phyloP scores from a whole-genome alignment of 495 filamentous ascomycete species.

The Aspergillus sclerotiicarbonarius region DNA sequence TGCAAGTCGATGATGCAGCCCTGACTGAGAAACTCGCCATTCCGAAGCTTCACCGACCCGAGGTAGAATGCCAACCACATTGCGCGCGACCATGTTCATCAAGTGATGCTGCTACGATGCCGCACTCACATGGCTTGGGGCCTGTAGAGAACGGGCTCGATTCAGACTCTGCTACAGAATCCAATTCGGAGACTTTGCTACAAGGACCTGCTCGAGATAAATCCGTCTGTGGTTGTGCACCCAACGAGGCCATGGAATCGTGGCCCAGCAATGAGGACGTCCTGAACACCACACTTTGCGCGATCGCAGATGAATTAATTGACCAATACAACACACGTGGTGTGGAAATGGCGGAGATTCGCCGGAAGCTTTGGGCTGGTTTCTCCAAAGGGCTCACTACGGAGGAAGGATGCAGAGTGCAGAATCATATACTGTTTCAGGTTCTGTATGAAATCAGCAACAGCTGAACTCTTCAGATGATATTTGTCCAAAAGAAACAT shows the following conservation, averaged over 20 bases:
- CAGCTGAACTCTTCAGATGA: conserved; percentile 15
- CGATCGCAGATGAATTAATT: conserved; percentile 41
- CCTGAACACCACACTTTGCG: conserved; percentile 42
- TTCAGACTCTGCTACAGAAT: not conserved
- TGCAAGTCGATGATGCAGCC: conserved; percentile 21
- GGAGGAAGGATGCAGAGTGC: conserved; percentile 42
- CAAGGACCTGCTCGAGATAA: conserved; percentile 9
- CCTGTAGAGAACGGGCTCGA: not conserved
- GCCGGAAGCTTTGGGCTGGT: conserved; percentile 34
- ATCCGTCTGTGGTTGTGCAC: conserved; percentile 30
- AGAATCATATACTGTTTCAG: conserved; percentile 43
- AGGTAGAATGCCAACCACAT: not conserved
- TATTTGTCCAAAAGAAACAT: not conserved
- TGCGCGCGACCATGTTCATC: not conserved
- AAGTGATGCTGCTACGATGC: not conserved
- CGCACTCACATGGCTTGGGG: not conserved
- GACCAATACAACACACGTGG: conserved; percentile 40
- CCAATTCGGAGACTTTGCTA: not conserved
- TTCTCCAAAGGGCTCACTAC: conserved; percentile 29
- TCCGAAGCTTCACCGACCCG: conserved; percentile 27
- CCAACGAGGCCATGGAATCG: conserved; percentile 13
- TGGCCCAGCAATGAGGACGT: conserved; percentile 26
- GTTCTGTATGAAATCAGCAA: conserved; percentile 46
- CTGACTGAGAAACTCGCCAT: conserved; percentile 39
- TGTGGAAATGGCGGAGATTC: conserved; percentile 36